Evolutionary conservation across 106 monocot species (phyloP).

Genomic region (Vanilla planifolia): DNA sequence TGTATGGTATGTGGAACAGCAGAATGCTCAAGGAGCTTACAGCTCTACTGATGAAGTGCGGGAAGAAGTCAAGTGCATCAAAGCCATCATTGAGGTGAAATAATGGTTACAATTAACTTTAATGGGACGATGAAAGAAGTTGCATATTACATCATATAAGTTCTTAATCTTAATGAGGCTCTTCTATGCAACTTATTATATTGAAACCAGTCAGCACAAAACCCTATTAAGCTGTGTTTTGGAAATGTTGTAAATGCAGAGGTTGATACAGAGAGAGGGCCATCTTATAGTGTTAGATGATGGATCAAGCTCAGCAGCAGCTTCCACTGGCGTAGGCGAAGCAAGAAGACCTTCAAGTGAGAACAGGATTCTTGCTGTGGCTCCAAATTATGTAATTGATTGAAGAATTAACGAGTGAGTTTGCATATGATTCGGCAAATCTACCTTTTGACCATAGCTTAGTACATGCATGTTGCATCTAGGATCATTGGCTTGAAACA

Average conservation of each 20-base stretch:
- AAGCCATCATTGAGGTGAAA: constrained; percentile 90
- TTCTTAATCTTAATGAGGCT: too few species aligned
- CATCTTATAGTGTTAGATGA: constrained; percentile 96
- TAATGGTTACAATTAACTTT: neutral
- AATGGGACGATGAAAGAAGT: too few species aligned
- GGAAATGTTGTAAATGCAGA: constrained; percentile 39
- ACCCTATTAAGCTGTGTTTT: neutral
- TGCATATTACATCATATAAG: too few species aligned
- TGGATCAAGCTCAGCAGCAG: constrained; percentile 34
- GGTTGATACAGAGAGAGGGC: constrained; percentile 88
- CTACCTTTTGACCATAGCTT: too few species aligned
- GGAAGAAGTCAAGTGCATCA: constrained; percentile 78
- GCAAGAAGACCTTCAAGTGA: constrained; percentile 43
- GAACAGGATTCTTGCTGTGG: constrained; percentile 75
- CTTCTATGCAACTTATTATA: too few species aligned
- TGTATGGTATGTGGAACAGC: constrained; percentile 82
- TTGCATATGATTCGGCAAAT: too few species aligned
- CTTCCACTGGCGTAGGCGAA: constrained; percentile 27
- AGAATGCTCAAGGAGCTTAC: constrained; percentile 57
- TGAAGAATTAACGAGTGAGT: constrained; percentile 22
- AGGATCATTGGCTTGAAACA: too few species aligned
- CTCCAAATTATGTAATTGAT: constrained; percentile 91
- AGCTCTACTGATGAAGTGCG: constrained; percentile 67
- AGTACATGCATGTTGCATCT: too few species aligned
- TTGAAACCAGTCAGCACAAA: too few species aligned